Conservation (phyloP, 2,329 filamentous ascomycete genomes). For the Stagonosporopsis chrysanthemi region DNA sequence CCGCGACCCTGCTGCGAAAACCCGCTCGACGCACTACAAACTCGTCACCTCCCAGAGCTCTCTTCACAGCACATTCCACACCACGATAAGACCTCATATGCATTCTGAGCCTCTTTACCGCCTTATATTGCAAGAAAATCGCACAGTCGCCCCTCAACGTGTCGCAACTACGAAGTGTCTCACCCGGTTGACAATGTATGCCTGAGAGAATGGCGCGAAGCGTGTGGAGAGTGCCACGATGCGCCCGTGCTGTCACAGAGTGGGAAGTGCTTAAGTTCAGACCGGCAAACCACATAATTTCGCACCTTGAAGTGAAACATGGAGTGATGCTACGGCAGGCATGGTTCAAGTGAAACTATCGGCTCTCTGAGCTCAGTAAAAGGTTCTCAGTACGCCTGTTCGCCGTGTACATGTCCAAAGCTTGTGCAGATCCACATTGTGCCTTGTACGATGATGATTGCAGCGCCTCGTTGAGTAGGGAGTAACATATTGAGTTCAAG, state of each 20-base stretch:
- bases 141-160: too few species aligned
- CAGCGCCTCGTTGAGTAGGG: not conserved
- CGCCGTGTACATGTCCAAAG: not conserved
- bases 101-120: too few species aligned
- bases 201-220: not conserved
- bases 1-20: too few species aligned
- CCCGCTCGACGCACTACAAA: not conserved
- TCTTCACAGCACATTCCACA: not conserved
- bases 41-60: too few species aligned
- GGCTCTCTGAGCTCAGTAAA: not conserved
- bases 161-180: too few species aligned
- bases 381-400: not conserved
- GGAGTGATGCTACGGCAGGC: not conserved
- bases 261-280: not conserved
- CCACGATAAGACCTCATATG: not conserved
- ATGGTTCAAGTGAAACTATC: not conserved
- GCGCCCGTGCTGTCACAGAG: not conserved
- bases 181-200: not conserved
- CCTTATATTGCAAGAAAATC: too few species aligned
- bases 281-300: not conserved
- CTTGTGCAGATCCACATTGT: not conserved
- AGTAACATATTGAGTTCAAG: too few species aligned
- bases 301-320: not conserved
- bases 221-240: not conserved
- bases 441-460: not conserved